Base-by-base conservation (phyloP, 345 rosid species). In the Lumnitzera racemosa region DNA sequence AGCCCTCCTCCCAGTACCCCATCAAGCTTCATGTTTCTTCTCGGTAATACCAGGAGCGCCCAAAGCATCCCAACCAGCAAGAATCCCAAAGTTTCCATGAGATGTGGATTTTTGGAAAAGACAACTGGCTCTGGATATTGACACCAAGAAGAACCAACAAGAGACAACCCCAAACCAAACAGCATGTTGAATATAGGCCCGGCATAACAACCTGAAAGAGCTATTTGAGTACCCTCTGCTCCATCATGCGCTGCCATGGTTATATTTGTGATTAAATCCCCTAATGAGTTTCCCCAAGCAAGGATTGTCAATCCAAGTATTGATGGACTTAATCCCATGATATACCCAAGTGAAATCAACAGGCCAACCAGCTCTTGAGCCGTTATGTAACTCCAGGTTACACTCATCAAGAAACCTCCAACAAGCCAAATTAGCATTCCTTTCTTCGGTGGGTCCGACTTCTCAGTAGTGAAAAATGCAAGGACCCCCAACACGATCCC, bases 211-310 rank as follows among this genome's bases (percentile, higher is more conserved):
- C 97, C 97, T 0, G 96, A 80, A 53, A 92, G 65, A 3, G 96
- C 96, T 47, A 87, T 67, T 17, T 92, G 97, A 0, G 84, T 89
- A 12, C 98, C 95, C 51, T 75, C 71, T 3, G 70, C 64, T 13
- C 97, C 88, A 52, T 94, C 90, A 23, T 80, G 81, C 66, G 78
- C 20, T 0, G 97, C 91, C 77, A 89, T 68, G 12, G 94, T 81
- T 53, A 79, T 62, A 60, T 89, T 84, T 41, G 98, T 81, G 29
- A 89, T 79, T 46, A 92, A 64, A 71, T 92, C 96, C 23, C 97
- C 96, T 1, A 87, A 48, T 3, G 98, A 92, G 68, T 92, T 92
- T 3, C 98, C 98, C 98, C 98, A 89, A 8, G 98, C 94, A 16
- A 92, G 76, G 57, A 86, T 83, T 3, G 97, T 92, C 17, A 92